A percentile compares a stretch with the other conserved stretches of the same genome.
Evolutionary conservation across 371 early-diverging fungal genomes (phyloP).

Genomic region (Neoconidiobolus thromboides): DNA sequence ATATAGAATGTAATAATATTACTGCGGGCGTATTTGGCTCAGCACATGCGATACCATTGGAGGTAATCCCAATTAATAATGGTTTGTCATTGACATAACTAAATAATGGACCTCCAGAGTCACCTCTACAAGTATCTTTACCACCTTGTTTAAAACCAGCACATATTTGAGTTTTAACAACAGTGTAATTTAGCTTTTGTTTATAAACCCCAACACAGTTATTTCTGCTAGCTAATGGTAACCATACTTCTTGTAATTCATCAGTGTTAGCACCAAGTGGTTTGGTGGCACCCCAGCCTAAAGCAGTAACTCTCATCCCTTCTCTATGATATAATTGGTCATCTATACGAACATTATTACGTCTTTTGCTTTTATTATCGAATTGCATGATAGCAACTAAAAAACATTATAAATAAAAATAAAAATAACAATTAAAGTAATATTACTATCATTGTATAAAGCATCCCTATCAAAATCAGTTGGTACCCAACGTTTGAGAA

Average conservation of each 20-base stretch:
- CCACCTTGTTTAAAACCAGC: slow-evolving; percentile 16
- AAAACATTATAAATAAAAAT: no score
- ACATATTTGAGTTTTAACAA: slow-evolving; percentile 12
- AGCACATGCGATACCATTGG: neutral
- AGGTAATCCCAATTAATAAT: neutral
- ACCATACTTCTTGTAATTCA: slow-evolving; percentile 13
- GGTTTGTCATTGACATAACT: neutral
- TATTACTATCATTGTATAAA: neutral
- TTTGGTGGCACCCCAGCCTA: slow-evolving; percentile 23
- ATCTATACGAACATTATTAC: neutral
- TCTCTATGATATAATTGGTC: slow-evolving; percentile 1
- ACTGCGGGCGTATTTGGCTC: neutral
- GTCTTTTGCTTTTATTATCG: neutral
- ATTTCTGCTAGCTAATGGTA: slow-evolving; percentile 5
- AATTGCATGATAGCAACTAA: neutral
- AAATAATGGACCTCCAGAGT: slow-evolving; percentile 21
- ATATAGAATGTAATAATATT: no score
- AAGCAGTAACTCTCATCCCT: slow-evolving; percentile 13
- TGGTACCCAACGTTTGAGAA: neutral
- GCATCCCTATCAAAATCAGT: neutral
- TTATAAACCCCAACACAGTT: slow-evolving; percentile 14
- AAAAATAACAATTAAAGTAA: neutral
- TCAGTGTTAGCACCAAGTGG: slow-evolving; percentile 6
- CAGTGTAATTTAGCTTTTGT: slow-evolving; percentile 13
- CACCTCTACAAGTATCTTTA: slow-evolving; percentile 21